Evolutionary conservation across 495 filamentous ascomycete species (phyloP).

Genomic region (Trichocladium uniseriatum): DNA sequence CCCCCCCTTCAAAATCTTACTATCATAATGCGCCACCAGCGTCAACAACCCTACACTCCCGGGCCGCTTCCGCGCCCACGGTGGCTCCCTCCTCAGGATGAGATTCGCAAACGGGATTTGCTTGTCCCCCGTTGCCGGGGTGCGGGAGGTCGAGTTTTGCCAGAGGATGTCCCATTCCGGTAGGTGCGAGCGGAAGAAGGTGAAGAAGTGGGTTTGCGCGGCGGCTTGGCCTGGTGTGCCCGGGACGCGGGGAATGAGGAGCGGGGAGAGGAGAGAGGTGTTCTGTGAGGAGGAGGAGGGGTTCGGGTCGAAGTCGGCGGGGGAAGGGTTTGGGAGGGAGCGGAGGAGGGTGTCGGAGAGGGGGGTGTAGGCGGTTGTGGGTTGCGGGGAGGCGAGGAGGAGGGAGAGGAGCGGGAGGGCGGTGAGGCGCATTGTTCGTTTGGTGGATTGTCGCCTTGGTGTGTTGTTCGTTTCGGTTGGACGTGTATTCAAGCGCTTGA

Average conservation of each 20-base stretch:
- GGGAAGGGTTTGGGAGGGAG: conserved; percentile 47
- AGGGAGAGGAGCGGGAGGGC: conserved; percentile 12
- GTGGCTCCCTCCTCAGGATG: conserved; percentile 72
- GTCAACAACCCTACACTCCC: conserved; percentile 66
- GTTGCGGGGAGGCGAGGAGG: conserved; percentile 9
- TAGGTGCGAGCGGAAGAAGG: conserved; percentile 63
- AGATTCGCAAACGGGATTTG: conserved; percentile 74
- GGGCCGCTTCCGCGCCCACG: conserved; percentile 47
- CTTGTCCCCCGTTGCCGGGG: conserved; percentile 53
- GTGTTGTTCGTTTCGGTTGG: not conserved
- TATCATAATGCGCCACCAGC: conserved; percentile 92
- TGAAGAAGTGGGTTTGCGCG: conserved; percentile 65
- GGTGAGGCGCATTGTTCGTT: not conserved
- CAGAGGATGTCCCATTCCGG: conserved; percentile 70
- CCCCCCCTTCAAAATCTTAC: conserved; percentile 56
- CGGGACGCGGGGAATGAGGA: conserved; percentile 73
- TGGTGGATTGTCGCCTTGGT: not conserved
- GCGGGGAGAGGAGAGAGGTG: conserved; percentile 61
- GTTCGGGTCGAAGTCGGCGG: conserved; percentile 63
- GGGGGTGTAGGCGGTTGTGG: conserved; percentile 51
- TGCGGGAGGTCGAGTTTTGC: conserved; percentile 72
- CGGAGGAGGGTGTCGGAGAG: conserved; percentile 63
- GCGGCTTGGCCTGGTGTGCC: conserved; percentile 60
- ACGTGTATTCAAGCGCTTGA: too few relatives aligned
- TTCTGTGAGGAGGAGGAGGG: conserved; percentile 17